Evolutionary conservation across 2,329 filamentous ascomycete species (phyloP).

Genomic region (Botrytis hyacinthi): DNA sequence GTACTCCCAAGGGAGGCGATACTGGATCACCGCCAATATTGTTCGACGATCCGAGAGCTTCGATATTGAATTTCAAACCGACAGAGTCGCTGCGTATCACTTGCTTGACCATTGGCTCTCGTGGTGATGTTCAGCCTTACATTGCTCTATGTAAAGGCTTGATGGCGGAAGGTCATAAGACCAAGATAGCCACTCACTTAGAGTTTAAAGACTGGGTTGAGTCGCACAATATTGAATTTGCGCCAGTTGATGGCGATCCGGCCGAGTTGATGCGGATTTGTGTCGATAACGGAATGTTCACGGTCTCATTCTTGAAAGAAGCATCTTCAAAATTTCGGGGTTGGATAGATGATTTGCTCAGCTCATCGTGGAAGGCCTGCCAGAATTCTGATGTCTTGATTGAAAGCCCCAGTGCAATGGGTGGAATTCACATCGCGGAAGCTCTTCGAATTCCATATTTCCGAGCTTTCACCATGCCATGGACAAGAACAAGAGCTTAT

Average conservation of each 20-base stretch:
- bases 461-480: constrained; percentile 97
- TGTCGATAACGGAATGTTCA: constrained; percentile 97
- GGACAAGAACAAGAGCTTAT: constrained; percentile 93
- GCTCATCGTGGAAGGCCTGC: constrained; percentile 78
- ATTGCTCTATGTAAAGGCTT: constrained; percentile 93
- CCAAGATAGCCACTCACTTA: constrained; percentile 84
- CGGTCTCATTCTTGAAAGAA: constrained; percentile 83
- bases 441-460: constrained; percentile 92
- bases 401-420: constrained; percentile 95
- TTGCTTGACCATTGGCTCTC: constrained; percentile 91
- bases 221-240: constrained; percentile 91
- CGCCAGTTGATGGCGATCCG: constrained; percentile 83
- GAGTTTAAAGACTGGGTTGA: constrained; percentile 90
- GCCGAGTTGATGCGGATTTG: constrained; percentile 94
- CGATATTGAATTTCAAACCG: constrained; percentile 89
- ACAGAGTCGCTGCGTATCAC: constrained; percentile 76
- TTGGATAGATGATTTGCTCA: constrained; percentile 90
- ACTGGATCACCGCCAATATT: constrained; percentile 70
- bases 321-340: constrained; percentile 83
- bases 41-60: constrained; percentile 86
- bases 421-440: constrained; percentile 95
- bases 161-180: constrained; percentile 79
- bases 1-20: constrained; percentile 48
- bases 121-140: constrained; percentile 96
- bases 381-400: constrained; percentile 87